Conservation (phyloP, 495 filamentous ascomycete species). For the Talaromyces wortmannii region DNA sequence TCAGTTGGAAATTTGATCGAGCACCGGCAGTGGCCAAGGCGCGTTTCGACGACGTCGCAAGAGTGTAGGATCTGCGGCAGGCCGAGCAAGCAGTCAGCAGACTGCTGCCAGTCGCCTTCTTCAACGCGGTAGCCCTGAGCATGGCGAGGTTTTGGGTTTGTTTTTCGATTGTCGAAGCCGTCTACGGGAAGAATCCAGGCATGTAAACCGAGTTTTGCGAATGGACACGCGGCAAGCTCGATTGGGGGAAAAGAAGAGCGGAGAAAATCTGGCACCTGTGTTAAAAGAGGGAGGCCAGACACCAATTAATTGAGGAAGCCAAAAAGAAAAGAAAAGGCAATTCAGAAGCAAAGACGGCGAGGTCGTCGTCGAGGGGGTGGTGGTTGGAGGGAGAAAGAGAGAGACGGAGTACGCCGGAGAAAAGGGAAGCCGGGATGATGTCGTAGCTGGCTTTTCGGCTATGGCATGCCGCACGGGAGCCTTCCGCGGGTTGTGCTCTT, state of each 20-base stretch:
- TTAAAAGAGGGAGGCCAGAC: no score
- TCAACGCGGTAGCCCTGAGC: slow-evolving; percentile 38
- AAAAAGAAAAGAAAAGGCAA: no score
- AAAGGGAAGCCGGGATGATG: neutral
- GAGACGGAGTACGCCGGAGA: slow-evolving; percentile 10
- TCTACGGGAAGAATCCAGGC: neutral
- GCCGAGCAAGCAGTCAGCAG: slow-evolving; percentile 46
- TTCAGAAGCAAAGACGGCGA: no score
- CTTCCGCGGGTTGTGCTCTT: neutral
- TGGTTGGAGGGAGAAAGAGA: neutral
- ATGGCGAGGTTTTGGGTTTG: slow-evolving; percentile 15
- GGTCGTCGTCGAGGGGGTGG: no score
- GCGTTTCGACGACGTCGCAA: slow-evolving; percentile 36
- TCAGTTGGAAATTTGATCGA: slow-evolving; percentile 38
- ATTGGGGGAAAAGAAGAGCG: slow-evolving; percentile 10
- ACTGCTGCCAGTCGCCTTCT: slow-evolving; percentile 36
- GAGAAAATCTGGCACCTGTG: no score
- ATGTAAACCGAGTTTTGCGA: slow-evolving; percentile 11
- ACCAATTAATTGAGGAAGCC: no score
- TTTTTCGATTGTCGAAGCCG: neutral
- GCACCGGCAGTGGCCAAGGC: slow-evolving; percentile 17
- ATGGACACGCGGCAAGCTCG: slow-evolving; percentile 34
- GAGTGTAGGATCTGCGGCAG: slow-evolving; percentile 36
- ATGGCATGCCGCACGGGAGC: neutral
- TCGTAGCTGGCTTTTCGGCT: neutral